These are phyloP conservation scores for Vinca minor DNA, from an alignment of 257 asterid genomes.

Conservation along the genomic window DNA sequence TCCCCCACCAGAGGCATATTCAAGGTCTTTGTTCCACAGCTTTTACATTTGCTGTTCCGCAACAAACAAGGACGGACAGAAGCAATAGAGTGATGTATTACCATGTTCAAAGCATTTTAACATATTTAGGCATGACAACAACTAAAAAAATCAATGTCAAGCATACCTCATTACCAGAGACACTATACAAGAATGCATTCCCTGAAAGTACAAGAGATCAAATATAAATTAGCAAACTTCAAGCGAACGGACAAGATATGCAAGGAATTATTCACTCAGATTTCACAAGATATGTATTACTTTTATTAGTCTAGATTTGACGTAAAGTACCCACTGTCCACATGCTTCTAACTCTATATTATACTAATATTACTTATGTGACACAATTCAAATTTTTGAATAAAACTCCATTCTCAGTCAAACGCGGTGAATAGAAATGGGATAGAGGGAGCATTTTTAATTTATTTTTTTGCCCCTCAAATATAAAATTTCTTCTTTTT, in stretches of 20 bases:
- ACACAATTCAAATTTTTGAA: too few relatives aligned
- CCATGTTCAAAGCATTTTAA: background rate
- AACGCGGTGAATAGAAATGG: too few relatives aligned
- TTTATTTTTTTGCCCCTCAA: too few relatives aligned
- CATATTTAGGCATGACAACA: background rate
- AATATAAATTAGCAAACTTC: background rate
- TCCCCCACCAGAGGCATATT: constrained; percentile 74
- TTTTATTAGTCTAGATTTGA: too few relatives aligned
- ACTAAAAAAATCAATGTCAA: constrained; percentile 3
- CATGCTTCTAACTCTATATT: too few relatives aligned
- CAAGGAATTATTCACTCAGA: background rate
- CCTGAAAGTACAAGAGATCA: constrained; percentile 43
- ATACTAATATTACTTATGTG: too few relatives aligned
- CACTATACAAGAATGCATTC: constrained; percentile 85
- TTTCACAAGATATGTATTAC: background rate
- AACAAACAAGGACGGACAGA: constrained; percentile 17
- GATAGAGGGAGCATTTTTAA: too few relatives aligned
- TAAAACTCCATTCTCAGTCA: too few relatives aligned
- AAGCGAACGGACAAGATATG: background rate
- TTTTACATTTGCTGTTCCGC: constrained; percentile 67
- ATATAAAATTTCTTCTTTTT: too few relatives aligned
- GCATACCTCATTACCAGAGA: constrained; percentile 67
- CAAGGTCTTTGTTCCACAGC: constrained; percentile 51
- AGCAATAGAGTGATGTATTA: constrained; percentile 9
- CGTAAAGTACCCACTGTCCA: too few relatives aligned